These are phyloP conservation scores for Russula sp. DNA, from an alignment of 768 basidiomycete species.

Conservation along the genomic window DNA sequence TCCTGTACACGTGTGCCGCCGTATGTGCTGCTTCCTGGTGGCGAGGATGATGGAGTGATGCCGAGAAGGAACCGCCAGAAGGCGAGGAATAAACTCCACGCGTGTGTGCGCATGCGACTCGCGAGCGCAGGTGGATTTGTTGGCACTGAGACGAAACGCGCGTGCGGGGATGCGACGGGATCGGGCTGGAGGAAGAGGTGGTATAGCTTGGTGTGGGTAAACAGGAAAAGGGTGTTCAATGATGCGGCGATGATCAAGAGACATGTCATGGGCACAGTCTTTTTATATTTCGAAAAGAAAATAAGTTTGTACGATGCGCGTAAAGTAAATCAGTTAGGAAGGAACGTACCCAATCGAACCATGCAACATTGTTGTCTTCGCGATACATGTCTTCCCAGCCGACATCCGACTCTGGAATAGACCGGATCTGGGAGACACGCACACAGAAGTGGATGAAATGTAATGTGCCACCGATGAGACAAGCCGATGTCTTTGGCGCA, in stretches of 20 bases:
- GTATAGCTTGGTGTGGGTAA: constrained; percentile 67
- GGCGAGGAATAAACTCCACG: constrained; percentile 53
- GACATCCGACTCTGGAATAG: constrained; percentile 60
- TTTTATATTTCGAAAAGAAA: neutral
- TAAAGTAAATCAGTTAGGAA: no score
- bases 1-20: constrained; percentile 57
- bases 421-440: constrained; percentile 54
- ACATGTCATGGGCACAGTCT: constrained; percentile 66
- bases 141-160: constrained; percentile 58
- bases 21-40: constrained; percentile 21
- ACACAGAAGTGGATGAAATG: constrained; percentile 69
- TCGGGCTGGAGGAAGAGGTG: constrained; percentile 61
- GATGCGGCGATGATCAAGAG: constrained; percentile 54
- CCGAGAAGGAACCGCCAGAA: constrained; percentile 69
- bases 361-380: constrained; percentile 58
- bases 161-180: constrained; percentile 66
- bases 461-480: constrained; percentile 58
- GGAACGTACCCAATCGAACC: constrained; percentile 77
- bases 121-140: constrained; percentile 43
- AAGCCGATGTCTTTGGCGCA: constrained; percentile 59
- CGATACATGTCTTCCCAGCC: constrained; percentile 79
- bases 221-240: constrained; percentile 62
- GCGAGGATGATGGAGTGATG: constrained; percentile 43
- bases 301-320: neutral
- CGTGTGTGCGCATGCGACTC: constrained; percentile 30